Percentiles rank a stretch among this genome's conserved stretches.
phyloP scores from a whole-genome alignment of 805 yeast species.

The Zygoascus flipseniorum region DNA sequence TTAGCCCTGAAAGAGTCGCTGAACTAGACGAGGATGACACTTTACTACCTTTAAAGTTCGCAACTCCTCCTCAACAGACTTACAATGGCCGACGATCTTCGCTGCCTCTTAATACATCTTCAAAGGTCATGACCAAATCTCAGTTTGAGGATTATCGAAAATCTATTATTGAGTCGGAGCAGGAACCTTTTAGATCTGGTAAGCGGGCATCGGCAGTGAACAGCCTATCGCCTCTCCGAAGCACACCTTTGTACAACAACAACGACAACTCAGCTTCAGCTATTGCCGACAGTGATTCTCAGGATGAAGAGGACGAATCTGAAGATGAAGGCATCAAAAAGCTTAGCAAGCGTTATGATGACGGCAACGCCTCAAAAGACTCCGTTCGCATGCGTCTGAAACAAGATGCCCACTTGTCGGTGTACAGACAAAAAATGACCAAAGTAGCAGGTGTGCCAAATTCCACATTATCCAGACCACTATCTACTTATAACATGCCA shows the following conservation, averaged over 20 bases:
- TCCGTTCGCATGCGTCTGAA: slow-evolving; percentile 25
- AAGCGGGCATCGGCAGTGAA: background rate
- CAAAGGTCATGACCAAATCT: slow-evolving; percentile 22
- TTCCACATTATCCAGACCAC: slow-evolving; percentile 7
- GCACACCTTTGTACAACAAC: background rate
- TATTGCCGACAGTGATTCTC: slow-evolving; percentile 9
- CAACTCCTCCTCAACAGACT: slow-evolving; percentile 7
- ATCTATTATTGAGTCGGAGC: slow-evolving; percentile 6
- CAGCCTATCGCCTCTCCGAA: background rate
- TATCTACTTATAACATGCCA: background rate
- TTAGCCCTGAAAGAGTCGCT: background rate
- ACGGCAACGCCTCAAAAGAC: slow-evolving; percentile 16
- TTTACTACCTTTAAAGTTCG: slow-evolving; percentile 10
- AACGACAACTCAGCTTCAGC: background rate
- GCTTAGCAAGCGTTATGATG: slow-evolving; percentile 10
- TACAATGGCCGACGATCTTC: slow-evolving; percentile 3
- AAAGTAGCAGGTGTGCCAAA: slow-evolving; percentile 27
- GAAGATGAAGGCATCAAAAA: slow-evolving; percentile 6
- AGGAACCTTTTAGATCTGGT: background rate
- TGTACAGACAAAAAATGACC: slow-evolving; percentile 35
- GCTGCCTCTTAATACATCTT: slow-evolving; percentile 1
- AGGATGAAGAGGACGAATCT: slow-evolving; percentile 12
- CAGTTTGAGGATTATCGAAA: slow-evolving; percentile 22
- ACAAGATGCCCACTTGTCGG: slow-evolving; percentile 34
- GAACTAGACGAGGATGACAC: slow-evolving; percentile 14